Base-by-base conservation (phyloP, 148 eudicot genomes). In the Spergularia marina region DNA sequence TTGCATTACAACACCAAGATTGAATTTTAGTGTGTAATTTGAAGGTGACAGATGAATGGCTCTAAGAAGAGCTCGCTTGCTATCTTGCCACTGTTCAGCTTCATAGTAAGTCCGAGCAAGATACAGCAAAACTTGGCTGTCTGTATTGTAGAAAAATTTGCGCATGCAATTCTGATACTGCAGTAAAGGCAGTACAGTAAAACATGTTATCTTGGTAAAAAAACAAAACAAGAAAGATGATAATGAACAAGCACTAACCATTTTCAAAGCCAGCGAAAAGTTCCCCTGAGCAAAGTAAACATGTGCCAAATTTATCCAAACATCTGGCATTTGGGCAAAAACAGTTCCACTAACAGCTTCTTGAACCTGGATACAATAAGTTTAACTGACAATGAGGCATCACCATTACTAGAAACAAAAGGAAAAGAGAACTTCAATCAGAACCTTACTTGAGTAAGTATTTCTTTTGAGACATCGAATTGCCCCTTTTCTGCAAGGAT, bases 31-130 rank as follows among this genome's bases (percentile, higher is more conserved):
- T 23, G 97, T 91, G 80, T 95, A 90, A 86, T 95, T 92, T 80
- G 98, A 89, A 77, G 98, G 98, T 74, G 96, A 89, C 88, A 92
- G 84, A 82, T 92, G 98, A 77, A 95, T 92, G 70, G 98, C 98
- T 70, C 92, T 83, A 39, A 95, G 86, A 74, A 95, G 84, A 34
- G 92, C 85, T 85, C 86, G 86, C 80, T 92, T 92, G 84, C 96
- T 90, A 55, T 95, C 98, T 82, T 90, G 92, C 98, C 98, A 95
- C 78, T 95, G 98, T 77, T 95, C 97, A 65, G 98, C 91, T 84
- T 95, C 98, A 78, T 95, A 95, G 83, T 95, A 86, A 53, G 96
- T 90, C 63, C 98, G 96, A 67, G 98, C 98, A 56, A 95, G 84
- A 85, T 92, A 95, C 59, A 95, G 85, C 68, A 92, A 91, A 76